Base-by-base conservation (phyloP, 441 rosid species). In the Isatis lusitanica region DNA sequence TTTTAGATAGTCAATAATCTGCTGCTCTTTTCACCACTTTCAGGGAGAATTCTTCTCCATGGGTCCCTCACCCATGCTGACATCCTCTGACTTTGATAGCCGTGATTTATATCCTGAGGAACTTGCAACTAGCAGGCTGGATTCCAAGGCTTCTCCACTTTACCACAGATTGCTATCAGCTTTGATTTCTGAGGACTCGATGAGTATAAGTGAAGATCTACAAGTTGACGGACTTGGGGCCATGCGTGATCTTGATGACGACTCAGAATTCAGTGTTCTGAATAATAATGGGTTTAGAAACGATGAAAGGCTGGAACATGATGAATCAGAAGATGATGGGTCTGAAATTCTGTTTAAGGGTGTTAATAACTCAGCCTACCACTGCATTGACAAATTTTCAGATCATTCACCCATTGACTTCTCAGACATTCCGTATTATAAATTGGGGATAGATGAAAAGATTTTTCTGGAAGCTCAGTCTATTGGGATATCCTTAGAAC, bases 131-230 rank as follows among this genome's bases (percentile, higher is more conserved):
- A 82, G 77, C 36, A 65, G 66, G 26, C 75, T 74, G 40, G 94
- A 84, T 72, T 79, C 63, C 46, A 78, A 74, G 66, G 78, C 56
- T 53, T 78, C 82, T 76, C 78, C 96, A 33, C 90, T 96, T 74
- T 89, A 76, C 71, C 94, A 89, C 70, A 88, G 90, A 82, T 84
- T 92, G 60, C 53, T 96, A 55, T 90, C 98, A 52, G 97, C 98
- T 76, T 78, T 96, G 80, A 87, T 93, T 78, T 76, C 96, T 3
- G 98, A 91, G 82, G 97, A 88, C 52, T 89, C 87, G 47, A 72
- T 68, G 74, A 44, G 68, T 47, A 33, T 16, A 24, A 66, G 69
- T 65, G 89, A 69, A 66, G 91, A 84, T 76, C 66, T 78, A 33
- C 78, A 75, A 74, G 77, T 40, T 70, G 88, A 86, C 84, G 78